Conservation (phyloP, 495 filamentous ascomycete genomes). For the Neurospora tetraspora region DNA sequence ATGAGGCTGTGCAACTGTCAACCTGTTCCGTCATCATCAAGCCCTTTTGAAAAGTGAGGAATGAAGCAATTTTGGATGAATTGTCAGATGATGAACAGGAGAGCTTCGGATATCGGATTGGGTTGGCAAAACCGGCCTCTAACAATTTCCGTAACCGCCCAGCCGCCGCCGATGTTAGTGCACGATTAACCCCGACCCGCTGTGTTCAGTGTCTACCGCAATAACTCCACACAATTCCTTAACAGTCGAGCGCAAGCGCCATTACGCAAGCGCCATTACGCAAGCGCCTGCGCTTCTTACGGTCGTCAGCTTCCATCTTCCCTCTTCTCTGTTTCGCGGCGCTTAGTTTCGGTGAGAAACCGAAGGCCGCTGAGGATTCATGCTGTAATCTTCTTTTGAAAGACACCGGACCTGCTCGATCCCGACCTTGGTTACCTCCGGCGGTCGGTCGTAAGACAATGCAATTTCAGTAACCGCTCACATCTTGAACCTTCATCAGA, state of each 20-base stretch:
- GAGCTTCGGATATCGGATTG: slow-evolving; percentile 7
- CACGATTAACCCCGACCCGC: slow-evolving; percentile 4
- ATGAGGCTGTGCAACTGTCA: background rate
- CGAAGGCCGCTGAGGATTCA: background rate
- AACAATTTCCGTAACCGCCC: slow-evolving; percentile 20
- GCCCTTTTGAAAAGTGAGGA: background rate
- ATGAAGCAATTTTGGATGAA: background rate
- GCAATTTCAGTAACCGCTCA: slow-evolving; percentile 26
- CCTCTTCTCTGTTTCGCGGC: background rate
- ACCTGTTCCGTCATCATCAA: background rate
- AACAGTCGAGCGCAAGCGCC: background rate
- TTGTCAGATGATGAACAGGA: background rate
- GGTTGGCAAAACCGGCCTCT: slow-evolving; percentile 8
- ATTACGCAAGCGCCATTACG: background rate
- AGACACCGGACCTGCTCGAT: slow-evolving; percentile 4
- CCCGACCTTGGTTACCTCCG: slow-evolving; percentile 1
- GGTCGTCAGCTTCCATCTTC: background rate
- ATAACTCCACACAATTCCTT: background rate
- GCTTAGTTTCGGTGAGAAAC: background rate
- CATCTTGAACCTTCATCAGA: background rate
- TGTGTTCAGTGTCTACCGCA: background rate
- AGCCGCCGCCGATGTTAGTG: background rate
- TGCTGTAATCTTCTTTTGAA: background rate
- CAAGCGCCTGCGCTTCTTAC: slow-evolving; percentile 9
- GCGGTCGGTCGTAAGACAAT: slow-evolving; percentile 11